phyloP scores from a whole-genome alignment of 352 stramenopile species.

The Globisporangium iwayamae region DNA sequence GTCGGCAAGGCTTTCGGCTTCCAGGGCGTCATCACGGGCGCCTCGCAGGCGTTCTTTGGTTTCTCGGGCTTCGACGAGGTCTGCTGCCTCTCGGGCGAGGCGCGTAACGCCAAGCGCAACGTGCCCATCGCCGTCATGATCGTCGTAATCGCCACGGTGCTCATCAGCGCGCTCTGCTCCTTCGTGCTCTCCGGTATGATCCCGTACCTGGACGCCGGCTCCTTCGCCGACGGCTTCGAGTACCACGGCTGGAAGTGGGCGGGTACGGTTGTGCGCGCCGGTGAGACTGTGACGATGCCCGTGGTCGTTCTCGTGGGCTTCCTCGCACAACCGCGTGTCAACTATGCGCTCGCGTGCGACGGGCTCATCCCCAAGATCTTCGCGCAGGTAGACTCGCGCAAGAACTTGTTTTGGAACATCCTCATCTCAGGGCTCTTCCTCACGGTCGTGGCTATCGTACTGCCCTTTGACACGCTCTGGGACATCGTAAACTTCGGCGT shows the following conservation, averaged over 20 bases:
- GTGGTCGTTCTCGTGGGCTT: constrained; percentile 94
- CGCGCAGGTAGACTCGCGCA: constrained; percentile 71
- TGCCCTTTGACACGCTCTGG: constrained; percentile 80
- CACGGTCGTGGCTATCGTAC: constrained; percentile 58
- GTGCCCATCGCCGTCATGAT: constrained; percentile 75
- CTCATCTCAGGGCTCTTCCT: constrained; percentile 52
- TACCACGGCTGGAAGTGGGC: constrained; percentile 37
- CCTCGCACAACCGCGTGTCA: constrained; percentile 90
- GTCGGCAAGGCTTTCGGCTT: constrained; percentile 24
- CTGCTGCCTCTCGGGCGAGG: constrained; percentile 78
- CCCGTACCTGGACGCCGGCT: constrained; percentile 15
- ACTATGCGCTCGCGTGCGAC: constrained; percentile 91
- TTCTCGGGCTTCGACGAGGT: constrained; percentile 94
- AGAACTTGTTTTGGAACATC: constrained; percentile 77
- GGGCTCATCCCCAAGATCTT: constrained; percentile 91
- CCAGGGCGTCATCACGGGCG: constrained; percentile 64
- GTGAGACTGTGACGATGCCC: constrained; percentile 86
- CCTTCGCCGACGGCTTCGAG: constrained; percentile 47
- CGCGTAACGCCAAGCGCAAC: constrained; percentile 56
- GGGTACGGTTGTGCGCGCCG: constrained; percentile 41
- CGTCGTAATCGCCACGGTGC: constrained; percentile 66
- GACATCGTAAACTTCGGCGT: constrained; percentile 88
- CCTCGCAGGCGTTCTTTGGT: constrained; percentile 89
- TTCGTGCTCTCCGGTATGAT: constrained; percentile 85
- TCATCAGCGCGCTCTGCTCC: constrained; percentile 59